These are phyloP conservation scores for Cornus kousa DNA, from an alignment of 148 eudicot genomes.

Conservation along the genomic window DNA sequence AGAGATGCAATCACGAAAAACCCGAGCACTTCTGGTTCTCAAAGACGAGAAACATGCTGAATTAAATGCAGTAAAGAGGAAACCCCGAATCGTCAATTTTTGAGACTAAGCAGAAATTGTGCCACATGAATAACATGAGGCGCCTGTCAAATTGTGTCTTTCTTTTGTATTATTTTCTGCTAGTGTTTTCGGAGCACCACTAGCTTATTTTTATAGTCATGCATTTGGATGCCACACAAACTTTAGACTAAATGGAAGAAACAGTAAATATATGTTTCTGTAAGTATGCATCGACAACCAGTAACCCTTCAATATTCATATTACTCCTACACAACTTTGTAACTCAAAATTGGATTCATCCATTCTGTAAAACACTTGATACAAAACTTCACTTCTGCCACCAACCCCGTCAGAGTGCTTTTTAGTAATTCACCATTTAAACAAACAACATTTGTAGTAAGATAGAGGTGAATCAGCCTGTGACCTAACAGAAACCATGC, in stretches of 20 bases:
- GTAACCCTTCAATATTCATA: neutral
- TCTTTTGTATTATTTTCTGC: neutral
- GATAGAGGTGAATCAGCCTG: neutral
- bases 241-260: neutral
- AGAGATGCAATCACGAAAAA: conserved; percentile 23
- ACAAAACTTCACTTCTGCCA: neutral
- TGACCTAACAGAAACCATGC: neutral
- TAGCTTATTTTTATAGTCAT: neutral
- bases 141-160: neutral
- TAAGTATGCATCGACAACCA: neutral
- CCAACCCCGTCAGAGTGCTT: neutral
- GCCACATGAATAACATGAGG: neutral
- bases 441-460: neutral
- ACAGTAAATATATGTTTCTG: neutral
- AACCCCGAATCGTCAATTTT: conserved; percentile 43
- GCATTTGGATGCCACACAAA: neutral
- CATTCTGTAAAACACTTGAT: neutral
- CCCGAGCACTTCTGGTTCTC: conserved; percentile 23
- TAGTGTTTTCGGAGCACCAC: neutral
- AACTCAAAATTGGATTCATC: neutral
- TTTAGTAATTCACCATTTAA: neutral
- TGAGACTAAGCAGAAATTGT: conserved; percentile 13
- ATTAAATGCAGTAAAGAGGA: conserved; percentile 18
- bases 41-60: conserved; percentile 15
- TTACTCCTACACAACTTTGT: neutral